Base-by-base conservation (phyloP, 1,284 basidiomycete genomes). In the Microbotryum intermedium region DNA sequence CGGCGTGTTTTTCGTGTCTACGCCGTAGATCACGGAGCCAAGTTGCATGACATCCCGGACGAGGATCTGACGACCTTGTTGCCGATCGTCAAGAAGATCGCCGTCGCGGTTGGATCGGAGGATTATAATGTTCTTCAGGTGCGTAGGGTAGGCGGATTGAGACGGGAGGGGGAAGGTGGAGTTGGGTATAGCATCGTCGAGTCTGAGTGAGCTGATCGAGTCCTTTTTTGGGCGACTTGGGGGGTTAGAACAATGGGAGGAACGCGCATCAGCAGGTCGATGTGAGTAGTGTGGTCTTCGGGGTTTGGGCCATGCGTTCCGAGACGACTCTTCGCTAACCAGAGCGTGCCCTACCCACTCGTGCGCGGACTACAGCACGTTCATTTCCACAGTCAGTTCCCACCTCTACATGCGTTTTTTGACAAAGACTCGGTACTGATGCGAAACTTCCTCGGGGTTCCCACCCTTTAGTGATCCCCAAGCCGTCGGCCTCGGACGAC, bases 91-190 rank as follows among this genome's bases (percentile, higher is more conserved):
- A 77, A 76, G 63, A 69, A 73, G 62, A 66, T 77, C 34, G 77
- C 76, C 5, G 65, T 72, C 25, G 76, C 76, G 8, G 67, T 72
- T 16, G 75, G 74, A 1, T 69, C 73, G 1, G 64, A 70, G 23
- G 68, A 78, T 51, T 78, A 78, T 72, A 78, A 78, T 59, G 62
- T 78, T 39, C 64, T 78, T 46, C 76, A 77, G 76, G 76, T 71
- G 69, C 72, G 64, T 43, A 20, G 10, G 21, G 30, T 39, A 5
- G n/a, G n/a, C n/a, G n/a, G n/a, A n/a, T n/a, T n/a, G n/a, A n/a
- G n/a, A n/a, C n/a, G n/a, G n/a, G n/a, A n/a, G n/a, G n/a, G n/a
- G n/a, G n/a, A n/a, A n/a, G n/a, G n/a, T n/a, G n/a, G n/a, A n/a
- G n/a, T n/a, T n/a, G n/a, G n/a, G n/a, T n/a, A n/a, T n/a, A n/a